phyloP scores from a whole-genome alignment of 2,329 filamentous ascomycete species.

The Xenosphaeropsis pyriputrescens region DNA sequence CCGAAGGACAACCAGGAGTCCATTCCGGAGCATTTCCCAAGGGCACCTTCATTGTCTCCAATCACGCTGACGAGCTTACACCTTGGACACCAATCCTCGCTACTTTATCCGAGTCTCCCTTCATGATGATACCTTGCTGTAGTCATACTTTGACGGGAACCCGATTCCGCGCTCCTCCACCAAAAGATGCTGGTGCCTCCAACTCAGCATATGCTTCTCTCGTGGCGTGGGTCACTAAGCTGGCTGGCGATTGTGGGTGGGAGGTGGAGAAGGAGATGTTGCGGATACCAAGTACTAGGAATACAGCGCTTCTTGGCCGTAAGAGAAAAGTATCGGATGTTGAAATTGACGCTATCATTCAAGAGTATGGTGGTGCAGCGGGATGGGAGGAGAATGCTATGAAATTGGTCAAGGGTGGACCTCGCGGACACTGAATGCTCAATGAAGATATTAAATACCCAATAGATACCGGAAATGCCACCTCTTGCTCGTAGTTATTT shows the following conservation, averaged over 20 bases:
- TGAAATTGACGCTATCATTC: constrained; percentile 28
- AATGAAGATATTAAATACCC: neutral
- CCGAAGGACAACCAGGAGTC: constrained; percentile 16
- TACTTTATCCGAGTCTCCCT: constrained; percentile 59
- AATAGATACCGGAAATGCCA: constrained; percentile 10
- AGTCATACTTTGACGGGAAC: constrained; percentile 73
- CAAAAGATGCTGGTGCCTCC: constrained; percentile 17
- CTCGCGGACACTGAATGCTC: constrained; percentile 2
- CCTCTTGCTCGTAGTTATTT: constrained; percentile 3
- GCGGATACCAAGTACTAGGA: constrained; percentile 83
- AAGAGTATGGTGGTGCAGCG: constrained; percentile 35
- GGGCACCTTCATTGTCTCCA: constrained; percentile 86
- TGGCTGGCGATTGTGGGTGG: constrained; percentile 63
- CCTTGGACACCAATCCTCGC: constrained; percentile 90
- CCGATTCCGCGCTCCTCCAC: constrained; percentile 51
- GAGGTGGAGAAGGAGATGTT: constrained; percentile 70
- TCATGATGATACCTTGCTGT: constrained; percentile 91
- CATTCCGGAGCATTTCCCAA: constrained; percentile 52
- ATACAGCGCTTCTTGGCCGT: constrained; percentile 66
- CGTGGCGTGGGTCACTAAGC: constrained; percentile 58
- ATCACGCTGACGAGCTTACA: constrained; percentile 93
- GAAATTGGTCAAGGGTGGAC: constrained; percentile 38
- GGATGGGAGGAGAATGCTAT: constrained; percentile 40
- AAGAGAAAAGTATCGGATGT: constrained; percentile 16
- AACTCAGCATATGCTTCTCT: constrained; percentile 72